phyloP scores from a whole-genome alignment of 2,329 filamentous ascomycete genomes.

The Diaporthe australafricana region DNA sequence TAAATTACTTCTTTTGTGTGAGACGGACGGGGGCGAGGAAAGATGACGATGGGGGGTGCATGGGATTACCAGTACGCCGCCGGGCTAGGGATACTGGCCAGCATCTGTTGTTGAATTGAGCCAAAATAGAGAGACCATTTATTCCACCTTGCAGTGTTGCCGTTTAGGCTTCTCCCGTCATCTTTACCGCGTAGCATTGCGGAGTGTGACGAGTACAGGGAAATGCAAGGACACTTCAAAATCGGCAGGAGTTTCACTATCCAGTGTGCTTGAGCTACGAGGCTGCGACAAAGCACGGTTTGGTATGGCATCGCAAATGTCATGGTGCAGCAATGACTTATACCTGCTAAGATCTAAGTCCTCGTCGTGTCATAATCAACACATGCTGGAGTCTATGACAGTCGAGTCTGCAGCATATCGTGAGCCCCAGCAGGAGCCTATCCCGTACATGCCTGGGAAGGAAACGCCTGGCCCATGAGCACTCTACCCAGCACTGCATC shows the following conservation, averaged over 20 bases:
- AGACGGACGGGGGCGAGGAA: slow-evolving; percentile 3
- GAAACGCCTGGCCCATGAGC: not conserved
- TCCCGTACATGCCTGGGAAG: not conserved
- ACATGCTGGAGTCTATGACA: slow-evolving; percentile 4
- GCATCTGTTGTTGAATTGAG: slow-evolving; percentile 27
- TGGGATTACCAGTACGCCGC: slow-evolving; percentile 8
- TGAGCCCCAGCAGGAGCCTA: not conserved
- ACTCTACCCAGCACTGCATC: not conserved
- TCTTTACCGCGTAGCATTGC: not conserved
- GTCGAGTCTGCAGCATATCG: slow-evolving; percentile 29
- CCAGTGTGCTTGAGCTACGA: not conserved
- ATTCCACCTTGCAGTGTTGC: slow-evolving; percentile 1
- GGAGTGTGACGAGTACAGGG: not conserved
- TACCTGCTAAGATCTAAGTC: slow-evolving; percentile 5
- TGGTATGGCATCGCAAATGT: not conserved
- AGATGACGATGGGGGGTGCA: slow-evolving; percentile 6
- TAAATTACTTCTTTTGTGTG: slow-evolving; percentile 68
- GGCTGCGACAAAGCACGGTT: not conserved
- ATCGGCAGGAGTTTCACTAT: no score
- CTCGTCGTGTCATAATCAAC: not conserved
- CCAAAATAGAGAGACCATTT: slow-evolving; percentile 28
- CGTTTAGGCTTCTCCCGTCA: not conserved
- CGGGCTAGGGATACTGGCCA: slow-evolving; percentile 31
- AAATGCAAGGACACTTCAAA: no score
- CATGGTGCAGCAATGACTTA: not conserved